A percentile compares a stretch with the other conserved stretches of the same genome.
Conservation (phyloP, 495 filamentous ascomycete genomes). For the Letharia lupina region DNA sequence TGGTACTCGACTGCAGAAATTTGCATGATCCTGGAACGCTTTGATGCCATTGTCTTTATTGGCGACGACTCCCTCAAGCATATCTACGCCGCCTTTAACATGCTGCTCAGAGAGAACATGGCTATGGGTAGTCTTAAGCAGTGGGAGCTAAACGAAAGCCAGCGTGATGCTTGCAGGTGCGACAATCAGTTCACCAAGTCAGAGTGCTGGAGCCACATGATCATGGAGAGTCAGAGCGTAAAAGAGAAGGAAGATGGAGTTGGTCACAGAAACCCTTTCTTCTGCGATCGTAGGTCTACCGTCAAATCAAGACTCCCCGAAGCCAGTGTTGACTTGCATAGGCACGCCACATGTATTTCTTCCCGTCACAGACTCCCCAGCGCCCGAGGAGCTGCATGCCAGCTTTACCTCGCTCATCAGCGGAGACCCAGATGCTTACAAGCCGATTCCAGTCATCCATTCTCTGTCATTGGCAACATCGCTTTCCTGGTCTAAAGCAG, state of each 20-base stretch:
- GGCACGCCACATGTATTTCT: slow-evolving; percentile 38
- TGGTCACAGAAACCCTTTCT: slow-evolving; percentile 24
- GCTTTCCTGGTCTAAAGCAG: slow-evolving; percentile 31
- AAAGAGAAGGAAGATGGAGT: slow-evolving; percentile 18
- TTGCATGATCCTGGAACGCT: slow-evolving; percentile 43
- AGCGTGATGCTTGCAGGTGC: slow-evolving; percentile 34
- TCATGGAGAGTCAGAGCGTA: slow-evolving; percentile 33
- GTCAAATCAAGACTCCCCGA: neutral
- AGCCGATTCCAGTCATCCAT: slow-evolving; percentile 40
- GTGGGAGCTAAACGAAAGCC: slow-evolving; percentile 33
- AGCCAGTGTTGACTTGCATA: slow-evolving; percentile 16
- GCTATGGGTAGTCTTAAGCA: slow-evolving; percentile 36
- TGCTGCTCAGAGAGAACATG: slow-evolving; percentile 40
- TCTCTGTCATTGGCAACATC: slow-evolving; percentile 34
- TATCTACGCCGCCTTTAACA: slow-evolving; percentile 42
- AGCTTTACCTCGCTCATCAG: slow-evolving; percentile 27
- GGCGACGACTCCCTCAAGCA: slow-evolving; percentile 39
- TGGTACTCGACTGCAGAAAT: slow-evolving; percentile 41
- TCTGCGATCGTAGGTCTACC: slow-evolving; percentile 22
- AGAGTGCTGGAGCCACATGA: slow-evolving; percentile 30
- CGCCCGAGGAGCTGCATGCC: slow-evolving; percentile 27
- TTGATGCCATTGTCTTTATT: slow-evolving; percentile 39
- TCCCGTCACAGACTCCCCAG: slow-evolving; percentile 31
- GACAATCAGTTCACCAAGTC: slow-evolving; percentile 36
- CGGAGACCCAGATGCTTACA: slow-evolving; percentile 32